These are phyloP conservation scores for Neonectria faginata DNA, from an alignment of 2,329 filamentous ascomycete species.

Conservation along the genomic window DNA sequence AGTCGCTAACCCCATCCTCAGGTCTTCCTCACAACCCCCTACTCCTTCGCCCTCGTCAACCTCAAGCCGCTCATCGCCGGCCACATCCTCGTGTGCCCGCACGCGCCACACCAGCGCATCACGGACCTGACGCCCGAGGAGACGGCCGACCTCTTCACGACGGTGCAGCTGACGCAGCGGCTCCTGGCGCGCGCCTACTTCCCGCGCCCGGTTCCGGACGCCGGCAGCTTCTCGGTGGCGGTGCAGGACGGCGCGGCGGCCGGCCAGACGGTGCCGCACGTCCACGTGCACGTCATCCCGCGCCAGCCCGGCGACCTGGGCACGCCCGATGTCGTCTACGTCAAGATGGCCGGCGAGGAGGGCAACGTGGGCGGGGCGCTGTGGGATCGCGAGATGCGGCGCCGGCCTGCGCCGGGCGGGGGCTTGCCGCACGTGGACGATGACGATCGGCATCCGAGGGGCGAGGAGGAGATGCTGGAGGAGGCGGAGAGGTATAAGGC, in stretches of 20 bases:
- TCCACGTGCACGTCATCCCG: slow-evolving; percentile 93
- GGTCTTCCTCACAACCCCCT: slow-evolving; percentile 86
- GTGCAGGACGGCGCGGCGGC: slow-evolving; percentile 93
- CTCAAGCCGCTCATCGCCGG: slow-evolving; percentile 94
- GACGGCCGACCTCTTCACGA: slow-evolving; percentile 84
- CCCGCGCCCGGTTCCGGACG: slow-evolving; percentile 62
- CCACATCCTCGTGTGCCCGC: slow-evolving; percentile 90
- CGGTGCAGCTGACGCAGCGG: slow-evolving; percentile 83
- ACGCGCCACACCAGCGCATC: slow-evolving; percentile 75
- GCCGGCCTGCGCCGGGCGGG: slow-evolving; percentile 63
- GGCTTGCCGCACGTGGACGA: slow-evolving; percentile 79
- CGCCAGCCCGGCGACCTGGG: slow-evolving; percentile 68
- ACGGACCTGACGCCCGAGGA: slow-evolving; percentile 79
- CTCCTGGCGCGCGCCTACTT: slow-evolving; percentile 76
- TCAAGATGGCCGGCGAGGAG: slow-evolving; percentile 83
- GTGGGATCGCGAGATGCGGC: slow-evolving; percentile 60
- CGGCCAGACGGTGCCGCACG: slow-evolving; percentile 92
- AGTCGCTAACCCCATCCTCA: slow-evolving; percentile 52
- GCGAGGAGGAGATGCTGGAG: slow-evolving; percentile 78
- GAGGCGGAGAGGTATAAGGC: slow-evolving; percentile 78
- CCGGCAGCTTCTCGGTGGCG: slow-evolving; percentile 88
- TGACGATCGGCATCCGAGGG: slow-evolving; percentile 73
- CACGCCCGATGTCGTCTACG: slow-evolving; percentile 79
- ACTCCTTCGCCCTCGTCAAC: slow-evolving; percentile 92
- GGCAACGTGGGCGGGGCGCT: slow-evolving; percentile 83